phyloP scores from a whole-genome alignment of 1,284 basidiomycete species.

The Mycena citricolor region DNA sequence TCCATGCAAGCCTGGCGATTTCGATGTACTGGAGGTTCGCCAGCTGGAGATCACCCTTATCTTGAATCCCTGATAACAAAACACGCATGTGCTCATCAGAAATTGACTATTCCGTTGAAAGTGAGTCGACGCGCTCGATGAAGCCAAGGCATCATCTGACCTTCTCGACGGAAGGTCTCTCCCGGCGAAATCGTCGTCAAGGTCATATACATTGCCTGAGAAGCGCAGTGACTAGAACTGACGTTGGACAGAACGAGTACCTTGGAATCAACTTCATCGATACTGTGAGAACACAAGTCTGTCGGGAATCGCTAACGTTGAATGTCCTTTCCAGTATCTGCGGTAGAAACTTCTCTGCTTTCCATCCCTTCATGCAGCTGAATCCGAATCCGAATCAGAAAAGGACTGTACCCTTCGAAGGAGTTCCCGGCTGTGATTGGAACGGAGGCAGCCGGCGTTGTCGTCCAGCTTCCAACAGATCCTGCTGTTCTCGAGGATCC shows the following conservation, averaged over 20 bases:
- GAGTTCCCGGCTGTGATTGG: conserved; percentile 77
- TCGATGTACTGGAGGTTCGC: conserved; percentile 15
- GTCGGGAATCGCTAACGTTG: background rate
- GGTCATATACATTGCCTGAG: conserved; percentile 77
- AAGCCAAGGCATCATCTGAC: conserved; percentile 34
- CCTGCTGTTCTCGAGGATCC: conserved; percentile 49
- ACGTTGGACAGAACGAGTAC: conserved; percentile 53
- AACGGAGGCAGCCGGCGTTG: conserved; percentile 75
- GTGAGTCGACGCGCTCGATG: background rate
- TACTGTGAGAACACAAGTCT: conserved; percentile 60
- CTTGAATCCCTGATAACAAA: background rate
- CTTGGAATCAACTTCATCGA: conserved; percentile 90
- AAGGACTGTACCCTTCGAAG: conserved; percentile 57
- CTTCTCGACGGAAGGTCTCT: conserved; percentile 49
- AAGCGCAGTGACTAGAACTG: conserved; percentile 24
- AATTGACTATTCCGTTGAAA: conserved; percentile 11
- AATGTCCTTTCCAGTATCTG: background rate
- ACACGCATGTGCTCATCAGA: too few species aligned
- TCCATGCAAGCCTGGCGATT: conserved; percentile 13
- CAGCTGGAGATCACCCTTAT: background rate
- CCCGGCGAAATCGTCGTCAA: conserved; percentile 79
- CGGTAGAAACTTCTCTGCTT: too few species aligned
- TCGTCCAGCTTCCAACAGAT: conserved; percentile 73
- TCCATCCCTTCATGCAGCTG: too few species aligned
- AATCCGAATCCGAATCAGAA: conserved; percentile 40